phyloP scores from a whole-genome alignment of 805 yeast genomes.

The Komagataella kurtzmanii region DNA sequence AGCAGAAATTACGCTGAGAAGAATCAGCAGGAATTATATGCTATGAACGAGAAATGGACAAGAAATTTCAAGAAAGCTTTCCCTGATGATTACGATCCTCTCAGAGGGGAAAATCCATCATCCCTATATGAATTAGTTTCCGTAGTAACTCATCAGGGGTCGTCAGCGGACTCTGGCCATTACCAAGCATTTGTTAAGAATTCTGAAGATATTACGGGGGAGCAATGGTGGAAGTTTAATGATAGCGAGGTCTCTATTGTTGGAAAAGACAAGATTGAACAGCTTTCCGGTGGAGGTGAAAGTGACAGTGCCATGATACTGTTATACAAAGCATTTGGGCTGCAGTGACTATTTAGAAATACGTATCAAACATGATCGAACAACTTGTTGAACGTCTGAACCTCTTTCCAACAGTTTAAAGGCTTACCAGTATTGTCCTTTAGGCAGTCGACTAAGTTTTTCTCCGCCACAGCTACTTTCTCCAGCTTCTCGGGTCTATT shows the following conservation, averaged over 20 bases:
- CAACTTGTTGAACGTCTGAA: constrained; percentile 49
- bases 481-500: constrained; percentile 18
- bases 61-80: constrained; percentile 28
- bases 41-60: constrained; percentile 34
- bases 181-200: constrained; percentile 84
- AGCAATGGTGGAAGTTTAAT: constrained; percentile 88
- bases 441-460: constrained; percentile 43
- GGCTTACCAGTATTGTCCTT: constrained; percentile 48
- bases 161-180: constrained; percentile 95
- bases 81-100: constrained; percentile 35
- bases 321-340: constrained; percentile 72
- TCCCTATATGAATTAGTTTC: constrained; percentile 77
- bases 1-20: constrained; percentile 45
- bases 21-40: constrained; percentile 32
- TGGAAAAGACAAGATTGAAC: constrained; percentile 70
- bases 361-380: constrained; percentile 29
- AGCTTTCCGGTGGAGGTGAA: constrained; percentile 94
- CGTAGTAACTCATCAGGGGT: constrained; percentile 86
- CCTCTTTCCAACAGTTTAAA: constrained; percentile 75
- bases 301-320: constrained; percentile 89
- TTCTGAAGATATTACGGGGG: constrained; percentile 45
- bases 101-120: constrained; percentile 67
- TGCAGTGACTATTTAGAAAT: constrained; percentile 17
- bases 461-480: constrained; percentile 31
- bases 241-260: constrained; percentile 80